Percentiles rank a stretch among this genome's conserved stretches.
These are phyloP conservation scores for Cicer yamashitae DNA, from an alignment of 306 rosid genomes.

Conservation along the genomic window DNA sequence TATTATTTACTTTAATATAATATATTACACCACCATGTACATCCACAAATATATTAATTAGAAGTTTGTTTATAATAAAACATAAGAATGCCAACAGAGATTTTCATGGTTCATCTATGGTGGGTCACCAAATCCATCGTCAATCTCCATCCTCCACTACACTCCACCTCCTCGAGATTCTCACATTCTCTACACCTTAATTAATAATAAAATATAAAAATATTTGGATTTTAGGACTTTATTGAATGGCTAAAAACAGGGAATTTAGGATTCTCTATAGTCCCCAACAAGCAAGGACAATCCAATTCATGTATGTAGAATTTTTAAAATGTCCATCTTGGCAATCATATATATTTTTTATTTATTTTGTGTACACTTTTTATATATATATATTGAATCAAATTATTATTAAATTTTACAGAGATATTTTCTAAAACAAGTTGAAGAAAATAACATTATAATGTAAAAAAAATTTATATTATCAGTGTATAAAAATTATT, in stretches of 20 bases:
- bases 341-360: slow-evolving; percentile 29
- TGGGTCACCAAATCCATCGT: slow-evolving; percentile 84
- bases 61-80: background rate
- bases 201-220: slow-evolving; percentile 8
- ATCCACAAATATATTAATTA: too few relatives aligned
- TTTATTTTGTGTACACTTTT: background rate
- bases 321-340: slow-evolving; percentile 25
- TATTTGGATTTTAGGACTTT: slow-evolving; percentile 52
- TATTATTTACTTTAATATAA: too few relatives aligned
- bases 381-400: too few relatives aligned
- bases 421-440: too few relatives aligned
- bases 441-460: too few relatives aligned
- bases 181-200: slow-evolving; percentile 68
- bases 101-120: slow-evolving; percentile 50
- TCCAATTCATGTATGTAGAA: slow-evolving; percentile 7
- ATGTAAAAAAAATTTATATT: too few relatives aligned
- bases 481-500: too few relatives aligned
- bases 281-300: slow-evolving; percentile 48
- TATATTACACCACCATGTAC: too few relatives aligned
- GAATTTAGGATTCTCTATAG: slow-evolving; percentile 70
- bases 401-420: too few relatives aligned
- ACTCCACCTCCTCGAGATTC: slow-evolving; percentile 81
- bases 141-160: slow-evolving; percentile 55
- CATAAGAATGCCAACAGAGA: slow-evolving; percentile 44
- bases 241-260: slow-evolving; percentile 68